A percentile compares a stretch with the other conserved stretches of the same genome.
Conservation (phyloP, 257 asterid genomes). For the Penstemon barbatus region DNA sequence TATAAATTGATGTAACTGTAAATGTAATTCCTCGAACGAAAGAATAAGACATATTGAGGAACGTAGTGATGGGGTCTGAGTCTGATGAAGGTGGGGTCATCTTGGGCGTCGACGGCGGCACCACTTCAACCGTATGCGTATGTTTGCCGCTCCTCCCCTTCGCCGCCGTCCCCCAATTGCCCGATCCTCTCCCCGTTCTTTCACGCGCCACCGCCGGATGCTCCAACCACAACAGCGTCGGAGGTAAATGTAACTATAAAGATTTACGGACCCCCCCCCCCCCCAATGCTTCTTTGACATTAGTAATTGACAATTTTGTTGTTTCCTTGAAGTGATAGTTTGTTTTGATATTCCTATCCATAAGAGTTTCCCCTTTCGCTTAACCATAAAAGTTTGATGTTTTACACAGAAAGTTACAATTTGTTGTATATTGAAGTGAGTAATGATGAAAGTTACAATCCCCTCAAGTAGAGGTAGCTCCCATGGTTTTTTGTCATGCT, state of each 20-base stretch:
- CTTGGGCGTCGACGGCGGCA: conserved; percentile 67
- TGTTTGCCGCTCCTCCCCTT: conserved; percentile 64
- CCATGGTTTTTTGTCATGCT: conserved; percentile 10
- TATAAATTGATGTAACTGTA: no score
- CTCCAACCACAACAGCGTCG: conserved; percentile 93
- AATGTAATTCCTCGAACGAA: no score
- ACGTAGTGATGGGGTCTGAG: no score
- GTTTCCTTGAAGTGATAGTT: background rate
- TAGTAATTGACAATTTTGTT: background rate
- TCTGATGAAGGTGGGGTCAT: conserved; percentile 43
- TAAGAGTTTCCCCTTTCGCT: background rate
- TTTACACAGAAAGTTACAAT: no score
- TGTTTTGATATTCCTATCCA: background rate
- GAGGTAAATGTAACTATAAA: conserved; percentile 45
- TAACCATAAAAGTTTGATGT: background rate
- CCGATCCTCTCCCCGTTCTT: conserved; percentile 77
- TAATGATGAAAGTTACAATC: background rate
- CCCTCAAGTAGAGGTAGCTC: background rate
- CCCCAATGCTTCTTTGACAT: no score
- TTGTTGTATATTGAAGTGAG: background rate
- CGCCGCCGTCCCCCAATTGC: conserved; percentile 44
- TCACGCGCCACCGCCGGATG: conserved; percentile 83
- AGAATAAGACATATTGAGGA: no score
- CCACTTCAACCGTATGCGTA: conserved; percentile 72
- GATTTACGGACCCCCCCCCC: no score